Evolutionary conservation across 2,329 filamentous ascomycete genomes (phyloP).

Genomic region (Lachnum nothofagi): DNA sequence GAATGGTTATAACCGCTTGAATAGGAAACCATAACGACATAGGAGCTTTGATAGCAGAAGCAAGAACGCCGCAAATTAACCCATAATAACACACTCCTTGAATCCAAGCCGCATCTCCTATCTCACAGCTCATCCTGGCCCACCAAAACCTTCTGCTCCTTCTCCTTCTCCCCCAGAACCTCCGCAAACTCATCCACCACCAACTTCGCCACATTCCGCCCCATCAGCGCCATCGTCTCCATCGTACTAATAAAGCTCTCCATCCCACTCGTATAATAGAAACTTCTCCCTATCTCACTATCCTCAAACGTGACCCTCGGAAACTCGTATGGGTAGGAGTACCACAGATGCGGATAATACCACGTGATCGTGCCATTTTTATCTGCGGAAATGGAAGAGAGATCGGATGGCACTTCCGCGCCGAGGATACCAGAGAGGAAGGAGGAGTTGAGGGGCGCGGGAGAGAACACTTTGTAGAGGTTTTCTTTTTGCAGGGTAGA

Average conservation of each 20-base stretch:
- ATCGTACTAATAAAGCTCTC: conserved; percentile 95
- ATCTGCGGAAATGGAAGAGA: conserved; percentile 18
- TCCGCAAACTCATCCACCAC: conserved; percentile 56
- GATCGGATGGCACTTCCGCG: conserved; percentile 22
- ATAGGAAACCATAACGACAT: no score
- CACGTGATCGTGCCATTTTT: conserved; percentile 62
- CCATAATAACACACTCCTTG: no score
- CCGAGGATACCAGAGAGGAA: conserved; percentile 52
- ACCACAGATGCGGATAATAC: conserved; percentile 72
- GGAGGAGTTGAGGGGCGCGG: conserved; percentile 45
- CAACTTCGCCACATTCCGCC: conserved; percentile 73
- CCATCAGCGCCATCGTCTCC: conserved; percentile 92
- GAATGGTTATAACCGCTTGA: no score
- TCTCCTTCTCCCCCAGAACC: conserved; percentile 9
- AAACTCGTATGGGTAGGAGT: conserved; percentile 80
- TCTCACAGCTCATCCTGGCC: neutral
- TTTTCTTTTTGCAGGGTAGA: conserved; percentile 49
- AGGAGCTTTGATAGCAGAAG: neutral
- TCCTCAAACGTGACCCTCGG: conserved; percentile 86
- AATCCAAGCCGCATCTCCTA: neutral
- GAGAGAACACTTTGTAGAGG: conserved; percentile 63
- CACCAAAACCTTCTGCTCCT: neutral
- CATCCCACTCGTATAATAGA: conserved; percentile 72
- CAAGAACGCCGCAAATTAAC: neutral
- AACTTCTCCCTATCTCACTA: conserved; percentile 57